These are phyloP conservation scores for Trichocladium uniseriatum DNA, from an alignment of 495 filamentous ascomycete species.

Conservation along the genomic window DNA sequence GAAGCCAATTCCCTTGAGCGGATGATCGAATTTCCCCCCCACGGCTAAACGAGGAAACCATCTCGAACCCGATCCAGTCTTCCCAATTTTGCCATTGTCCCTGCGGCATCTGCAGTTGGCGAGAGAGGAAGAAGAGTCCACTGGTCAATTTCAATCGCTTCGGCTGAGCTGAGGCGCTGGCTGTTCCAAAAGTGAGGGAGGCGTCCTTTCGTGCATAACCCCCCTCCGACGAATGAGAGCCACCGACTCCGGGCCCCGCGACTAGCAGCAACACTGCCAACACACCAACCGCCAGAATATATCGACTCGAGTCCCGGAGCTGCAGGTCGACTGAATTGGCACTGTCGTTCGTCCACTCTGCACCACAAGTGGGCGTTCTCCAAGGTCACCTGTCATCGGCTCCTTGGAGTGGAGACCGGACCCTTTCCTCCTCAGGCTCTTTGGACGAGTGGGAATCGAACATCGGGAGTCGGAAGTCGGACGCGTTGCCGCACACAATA, in stretches of 20 bases:
- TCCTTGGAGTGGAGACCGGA: conserved; percentile 6
- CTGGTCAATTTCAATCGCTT: too few relatives aligned
- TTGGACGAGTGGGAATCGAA: conserved; percentile 1
- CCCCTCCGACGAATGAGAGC: neutral
- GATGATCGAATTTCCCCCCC: too few relatives aligned
- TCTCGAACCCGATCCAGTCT: too few relatives aligned
- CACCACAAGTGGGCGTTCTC: neutral
- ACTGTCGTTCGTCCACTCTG: neutral
- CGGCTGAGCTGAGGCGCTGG: too few relatives aligned
- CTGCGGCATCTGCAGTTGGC: too few relatives aligned
- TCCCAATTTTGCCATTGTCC: too few relatives aligned
- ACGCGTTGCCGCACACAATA: neutral
- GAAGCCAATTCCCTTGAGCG: too few relatives aligned
- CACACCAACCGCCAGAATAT: neutral
- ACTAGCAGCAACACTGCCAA: neutral
- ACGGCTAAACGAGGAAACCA: too few relatives aligned
- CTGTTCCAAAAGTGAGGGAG: too few relatives aligned
- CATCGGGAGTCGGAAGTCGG: neutral
- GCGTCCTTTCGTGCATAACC: too few relatives aligned
- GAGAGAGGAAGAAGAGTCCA: too few relatives aligned
- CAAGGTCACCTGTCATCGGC: conserved; percentile 1
- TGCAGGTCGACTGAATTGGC: conserved; percentile 16
- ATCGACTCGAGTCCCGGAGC: conserved; percentile 1
- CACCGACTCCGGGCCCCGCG: neutral
- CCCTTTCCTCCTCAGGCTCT: conserved; percentile 6